These are phyloP conservation scores for Linnemannia schmuckeri DNA, from an alignment of 192 early-diverging fungal species.

Conservation along the genomic window DNA sequence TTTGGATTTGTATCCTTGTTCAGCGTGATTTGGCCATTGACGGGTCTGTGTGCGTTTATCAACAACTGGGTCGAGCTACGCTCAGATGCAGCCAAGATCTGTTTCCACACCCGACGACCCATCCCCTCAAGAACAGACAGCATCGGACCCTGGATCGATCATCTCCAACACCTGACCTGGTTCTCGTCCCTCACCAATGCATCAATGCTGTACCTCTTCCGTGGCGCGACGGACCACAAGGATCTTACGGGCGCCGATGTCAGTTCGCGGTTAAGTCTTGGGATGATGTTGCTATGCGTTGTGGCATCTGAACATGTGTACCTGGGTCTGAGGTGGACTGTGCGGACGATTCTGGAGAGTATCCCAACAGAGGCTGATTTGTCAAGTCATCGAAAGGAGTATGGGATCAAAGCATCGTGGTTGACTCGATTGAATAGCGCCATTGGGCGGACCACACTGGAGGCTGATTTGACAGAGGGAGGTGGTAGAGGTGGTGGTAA, in stretches of 20 bases:
- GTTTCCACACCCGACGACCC: slow-evolving; percentile 78
- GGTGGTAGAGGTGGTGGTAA: background rate
- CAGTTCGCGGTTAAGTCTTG: slow-evolving; percentile 10
- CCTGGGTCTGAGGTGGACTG: slow-evolving; percentile 31
- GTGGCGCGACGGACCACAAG: slow-evolving; percentile 22
- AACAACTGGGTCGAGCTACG: slow-evolving; percentile 96
- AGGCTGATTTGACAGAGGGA: background rate
- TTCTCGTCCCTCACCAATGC: slow-evolving; percentile 70
- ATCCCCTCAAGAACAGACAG: slow-evolving; percentile 77
- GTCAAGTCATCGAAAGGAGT: slow-evolving; percentile 21
- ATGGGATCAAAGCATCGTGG: slow-evolving; percentile 40
- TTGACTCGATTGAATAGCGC: slow-evolving; percentile 35
- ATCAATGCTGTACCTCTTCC: slow-evolving; percentile 68
- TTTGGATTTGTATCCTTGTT: slow-evolving; percentile 92
- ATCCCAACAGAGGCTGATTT: slow-evolving; percentile 41
- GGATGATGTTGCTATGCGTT: slow-evolving; percentile 36
- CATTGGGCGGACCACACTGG: slow-evolving; percentile 3
- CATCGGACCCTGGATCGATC: slow-evolving; percentile 84
- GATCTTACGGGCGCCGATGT: background rate
- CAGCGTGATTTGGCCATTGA: slow-evolving; percentile 87
- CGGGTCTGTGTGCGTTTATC: slow-evolving; percentile 82
- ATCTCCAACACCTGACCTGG: slow-evolving; percentile 65
- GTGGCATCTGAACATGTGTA: slow-evolving; percentile 46
- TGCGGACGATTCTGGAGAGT: slow-evolving; percentile 19
- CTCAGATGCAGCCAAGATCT: slow-evolving; percentile 92